Base-by-base conservation (phyloP, 352 stramenopile species). In the Phytophthora litchii region DNA sequence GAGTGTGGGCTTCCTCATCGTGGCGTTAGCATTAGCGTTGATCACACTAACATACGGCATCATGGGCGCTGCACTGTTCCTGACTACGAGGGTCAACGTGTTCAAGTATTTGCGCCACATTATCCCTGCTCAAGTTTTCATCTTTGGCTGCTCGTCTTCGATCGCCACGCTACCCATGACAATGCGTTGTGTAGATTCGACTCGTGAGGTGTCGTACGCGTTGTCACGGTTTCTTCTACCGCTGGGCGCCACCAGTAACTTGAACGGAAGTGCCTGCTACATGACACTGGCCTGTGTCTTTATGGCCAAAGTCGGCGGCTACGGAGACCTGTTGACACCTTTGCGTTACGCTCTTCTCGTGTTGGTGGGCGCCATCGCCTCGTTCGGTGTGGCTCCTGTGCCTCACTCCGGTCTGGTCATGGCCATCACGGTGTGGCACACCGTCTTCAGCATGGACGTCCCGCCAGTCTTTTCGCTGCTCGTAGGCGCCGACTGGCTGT, bases 91-190 rank as follows among this genome's bases (percentile, higher is more conserved):
- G 6, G 73, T 76, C 27, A 91, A 82, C 56, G 70, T 90, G 10
- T 90, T 91, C 62, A 62, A 43, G 25, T 93, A 85, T 55, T 50
- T 93, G 41, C 68, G 66, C 23, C 44, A 88, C 55, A 88, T 92
- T 38, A 49, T 91, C 8, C 84, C 84, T 0, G 84, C 81, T 3
- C 80, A 91, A 54, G 64, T 88, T 4, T 93, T 93, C 55, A 86
- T 87, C 44, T 81, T 91, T 41, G 80, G 81, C 29, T 93, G 78
- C 60, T 86, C 80, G 48, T 93, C 84, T 5, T 93, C 84, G 16
- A 86, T 91, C 29, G 84, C 81, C 21, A 93, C 81, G 46, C 67
- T 93, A 25, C 84, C 84, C 10, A 81, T 91, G 65, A 91, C 82
- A 17, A 74, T 91, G 70, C 82, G 82, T 2, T 91, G 82, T 40